These are phyloP conservation scores for Leptodontidium sp. DNA, from an alignment of 2,329 filamentous ascomycete species.

Conservation along the genomic window DNA sequence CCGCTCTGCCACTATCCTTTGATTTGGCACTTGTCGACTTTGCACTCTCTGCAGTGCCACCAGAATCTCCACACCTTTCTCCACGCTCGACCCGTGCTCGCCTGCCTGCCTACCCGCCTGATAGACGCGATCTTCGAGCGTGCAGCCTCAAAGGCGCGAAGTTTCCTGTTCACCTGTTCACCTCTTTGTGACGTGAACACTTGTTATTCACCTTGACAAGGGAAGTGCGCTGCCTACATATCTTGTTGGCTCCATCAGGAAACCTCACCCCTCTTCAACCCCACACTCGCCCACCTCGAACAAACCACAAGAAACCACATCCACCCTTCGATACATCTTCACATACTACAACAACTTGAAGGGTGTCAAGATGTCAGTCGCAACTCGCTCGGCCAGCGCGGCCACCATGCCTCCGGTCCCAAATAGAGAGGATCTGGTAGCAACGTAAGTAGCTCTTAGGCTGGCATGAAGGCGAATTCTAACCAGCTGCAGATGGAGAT, in stretches of 20 bases:
- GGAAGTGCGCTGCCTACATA: background rate
- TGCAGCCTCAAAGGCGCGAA: slow-evolving; percentile 20
- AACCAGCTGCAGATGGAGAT: slow-evolving; percentile 75
- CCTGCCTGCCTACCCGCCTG: slow-evolving; percentile 10
- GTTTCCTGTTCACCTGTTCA: slow-evolving; percentile 4
- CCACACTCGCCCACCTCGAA: slow-evolving; percentile 2
- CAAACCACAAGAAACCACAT: background rate
- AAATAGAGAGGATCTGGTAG: slow-evolving; percentile 68
- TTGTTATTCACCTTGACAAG: slow-evolving; percentile 4
- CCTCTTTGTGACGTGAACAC: slow-evolving; percentile 1
- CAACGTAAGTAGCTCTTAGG: slow-evolving; percentile 60
- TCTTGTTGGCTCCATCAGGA: background rate
- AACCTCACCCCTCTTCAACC: slow-evolving; percentile 19
- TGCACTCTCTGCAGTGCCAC: background rate
- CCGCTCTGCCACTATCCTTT: background rate
- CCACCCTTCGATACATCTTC: background rate
- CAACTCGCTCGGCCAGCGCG: slow-evolving; percentile 5
- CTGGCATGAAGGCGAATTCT: slow-evolving; percentile 21
- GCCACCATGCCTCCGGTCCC: slow-evolving; percentile 62
- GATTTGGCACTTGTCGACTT: background rate
- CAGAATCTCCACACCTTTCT: background rate
- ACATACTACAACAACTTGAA: background rate
- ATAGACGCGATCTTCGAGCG: slow-evolving; percentile 4
- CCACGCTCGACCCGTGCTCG: slow-evolving; percentile 3
- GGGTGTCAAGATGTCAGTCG: slow-evolving; percentile 15